These are phyloP conservation scores for Diplogelasinospora grovesii DNA, from an alignment of 495 filamentous ascomycete species.

Conservation along the genomic window DNA sequence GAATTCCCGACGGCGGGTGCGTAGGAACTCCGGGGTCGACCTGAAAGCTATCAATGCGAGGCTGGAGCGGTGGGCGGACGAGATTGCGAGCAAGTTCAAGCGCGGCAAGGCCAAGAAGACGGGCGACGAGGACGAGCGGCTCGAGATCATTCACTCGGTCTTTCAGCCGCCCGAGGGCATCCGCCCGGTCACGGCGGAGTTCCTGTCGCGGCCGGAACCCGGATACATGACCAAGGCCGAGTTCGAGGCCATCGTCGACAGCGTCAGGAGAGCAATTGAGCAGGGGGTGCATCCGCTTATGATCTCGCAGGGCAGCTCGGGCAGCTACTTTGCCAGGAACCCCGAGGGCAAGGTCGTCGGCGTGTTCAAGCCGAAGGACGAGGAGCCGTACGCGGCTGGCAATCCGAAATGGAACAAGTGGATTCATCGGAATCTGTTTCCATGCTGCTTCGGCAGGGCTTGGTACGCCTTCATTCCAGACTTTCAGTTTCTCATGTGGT, in stretches of 20 bases:
- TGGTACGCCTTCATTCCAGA: conserved; percentile 44
- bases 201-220: conserved; percentile 49
- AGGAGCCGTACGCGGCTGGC: conserved; percentile 89
- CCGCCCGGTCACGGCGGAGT: conserved; percentile 68
- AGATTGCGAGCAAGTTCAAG: conserved; percentile 97
- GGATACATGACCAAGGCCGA: conserved; percentile 63
- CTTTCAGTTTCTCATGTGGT: not conserved
- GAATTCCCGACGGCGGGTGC: conserved; percentile 53
- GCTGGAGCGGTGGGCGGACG: conserved; percentile 93
- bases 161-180: conserved; percentile 87
- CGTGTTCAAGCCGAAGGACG: conserved; percentile 98
- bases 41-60: conserved; percentile 98
- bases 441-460: conserved; percentile 91
- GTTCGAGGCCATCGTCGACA: conserved; percentile 87
- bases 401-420: conserved; percentile 97
- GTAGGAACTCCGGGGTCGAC: conserved; percentile 87
- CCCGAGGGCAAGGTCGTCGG: conserved; percentile 87
- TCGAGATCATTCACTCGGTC: conserved; percentile 96
- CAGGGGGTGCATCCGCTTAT: conserved; percentile 88
- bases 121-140: conserved; percentile 65
- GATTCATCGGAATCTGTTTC: conserved; percentile 91
- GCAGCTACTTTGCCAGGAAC: conserved; percentile 95
- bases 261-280: conserved; percentile 82
- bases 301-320: conserved; percentile 94
- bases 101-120: conserved; percentile 66